Percentiles rank a stretch among this genome's conserved stretches.
These are phyloP conservation scores for Daldinia grandis DNA, from an alignment of 495 filamentous ascomycete genomes.

Conservation along the genomic window DNA sequence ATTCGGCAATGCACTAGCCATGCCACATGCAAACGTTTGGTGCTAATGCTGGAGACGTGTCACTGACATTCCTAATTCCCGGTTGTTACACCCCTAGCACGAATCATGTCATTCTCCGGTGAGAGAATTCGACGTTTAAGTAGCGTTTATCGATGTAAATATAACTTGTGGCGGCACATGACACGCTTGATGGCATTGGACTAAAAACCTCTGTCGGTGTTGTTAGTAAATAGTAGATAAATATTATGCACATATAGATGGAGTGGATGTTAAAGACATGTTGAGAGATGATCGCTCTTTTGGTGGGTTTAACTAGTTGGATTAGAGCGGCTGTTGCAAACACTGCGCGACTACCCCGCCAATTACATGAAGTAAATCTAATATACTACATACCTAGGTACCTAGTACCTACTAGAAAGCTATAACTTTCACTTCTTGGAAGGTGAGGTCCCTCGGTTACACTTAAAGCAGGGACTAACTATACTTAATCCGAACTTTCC, in stretches of 20 bases:
- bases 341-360: slow-evolving; percentile 17
- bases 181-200: not conserved
- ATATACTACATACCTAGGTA: not conserved
- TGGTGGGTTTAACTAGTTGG: not conserved
- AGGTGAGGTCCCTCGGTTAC: not conserved
- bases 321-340: not conserved
- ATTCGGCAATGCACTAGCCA: slow-evolving; percentile 29
- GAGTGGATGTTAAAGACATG: not conserved
- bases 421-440: not conserved
- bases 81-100: slow-evolving; percentile 2
- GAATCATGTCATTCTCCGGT: slow-evolving; percentile 11
- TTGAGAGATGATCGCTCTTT: not conserved
- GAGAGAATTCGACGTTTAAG: not conserved
- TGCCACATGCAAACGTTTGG: slow-evolving; percentile 20
- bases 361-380: slow-evolving; percentile 10
- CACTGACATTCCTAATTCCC: slow-evolving; percentile 24
- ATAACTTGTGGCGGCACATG: not conserved
- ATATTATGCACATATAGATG: too few relatives aligned
- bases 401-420: not conserved
- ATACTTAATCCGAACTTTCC: not conserved
- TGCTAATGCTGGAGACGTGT: slow-evolving; percentile 22
- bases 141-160: not conserved
- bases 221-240: not conserved
- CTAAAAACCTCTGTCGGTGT: not conserved
- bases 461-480: not conserved